These are phyloP conservation scores for Eucalyptus coolabah DNA, from an alignment of 345 rosid species.

Conservation along the genomic window DNA sequence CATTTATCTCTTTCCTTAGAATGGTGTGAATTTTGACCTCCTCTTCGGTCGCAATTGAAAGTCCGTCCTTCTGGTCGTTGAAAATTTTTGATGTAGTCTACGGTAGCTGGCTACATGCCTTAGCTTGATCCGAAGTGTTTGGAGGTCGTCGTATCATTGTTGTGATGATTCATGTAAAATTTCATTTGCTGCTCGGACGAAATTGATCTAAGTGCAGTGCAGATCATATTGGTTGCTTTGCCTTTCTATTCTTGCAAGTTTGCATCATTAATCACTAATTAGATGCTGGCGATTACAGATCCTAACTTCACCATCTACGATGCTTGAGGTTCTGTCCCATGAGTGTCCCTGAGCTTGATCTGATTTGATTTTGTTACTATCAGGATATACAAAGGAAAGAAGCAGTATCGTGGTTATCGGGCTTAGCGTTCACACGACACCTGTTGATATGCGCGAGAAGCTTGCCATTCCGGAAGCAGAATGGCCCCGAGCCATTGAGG, in stretches of 20 bases:
- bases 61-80: neutral
- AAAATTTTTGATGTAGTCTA: neutral
- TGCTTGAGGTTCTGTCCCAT: neutral
- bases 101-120: neutral
- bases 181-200: neutral
- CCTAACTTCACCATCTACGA: neutral
- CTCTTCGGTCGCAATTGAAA: neutral
- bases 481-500: slow-evolving; percentile 78
- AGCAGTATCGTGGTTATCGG: slow-evolving; percentile 71
- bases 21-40: neutral
- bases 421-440: slow-evolving; percentile 62
- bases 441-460: slow-evolving; percentile 82
- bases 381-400: slow-evolving; percentile 70
- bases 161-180: neutral
- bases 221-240: neutral
- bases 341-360: neutral
- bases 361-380: neutral
- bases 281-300: neutral
- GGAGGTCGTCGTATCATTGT: neutral
- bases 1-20: neutral
- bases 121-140: neutral
- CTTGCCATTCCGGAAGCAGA: slow-evolving; percentile 79
- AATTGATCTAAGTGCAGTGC: neutral
- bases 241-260: neutral
- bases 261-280: neutral